Conservation (phyloP, 306 rosid species). For the Inga oerstediana region DNA sequence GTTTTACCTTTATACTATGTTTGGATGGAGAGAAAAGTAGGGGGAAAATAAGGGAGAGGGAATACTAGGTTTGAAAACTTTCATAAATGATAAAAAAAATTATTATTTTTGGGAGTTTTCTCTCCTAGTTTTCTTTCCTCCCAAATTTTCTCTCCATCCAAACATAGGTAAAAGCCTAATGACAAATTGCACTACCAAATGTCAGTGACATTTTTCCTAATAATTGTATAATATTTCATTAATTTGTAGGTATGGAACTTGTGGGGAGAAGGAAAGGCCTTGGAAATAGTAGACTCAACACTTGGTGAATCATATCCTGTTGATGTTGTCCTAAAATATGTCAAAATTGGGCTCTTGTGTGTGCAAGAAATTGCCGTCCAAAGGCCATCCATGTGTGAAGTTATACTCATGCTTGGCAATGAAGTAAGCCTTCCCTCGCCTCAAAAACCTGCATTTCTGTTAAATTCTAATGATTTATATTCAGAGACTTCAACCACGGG, state of each 20-base stretch:
- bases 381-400: neutral
- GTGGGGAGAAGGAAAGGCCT: conserved; percentile 43
- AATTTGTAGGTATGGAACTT: conserved; percentile 50
- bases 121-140: too few relatives aligned
- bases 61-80: too few relatives aligned
- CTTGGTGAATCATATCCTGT: too few relatives aligned
- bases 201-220: neutral
- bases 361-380: neutral
- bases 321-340: too few relatives aligned
- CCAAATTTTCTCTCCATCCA: too few relatives aligned
- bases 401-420: neutral
- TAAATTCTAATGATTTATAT: neutral
- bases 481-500: neutral
- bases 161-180: too few relatives aligned
- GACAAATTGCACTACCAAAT: neutral
- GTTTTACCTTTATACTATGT: neutral
- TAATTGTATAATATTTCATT: neutral
- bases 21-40: too few relatives aligned
- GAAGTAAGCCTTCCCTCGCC: conserved; percentile 43
- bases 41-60: too few relatives aligned
- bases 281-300: too few relatives aligned
- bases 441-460: conserved; percentile 43
- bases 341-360: neutral
- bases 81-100: too few relatives aligned
- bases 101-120: too few relatives aligned